These are phyloP conservation scores for Auricularia heimuer DNA, from an alignment of 768 basidiomycete species.

Conservation along the genomic window DNA sequence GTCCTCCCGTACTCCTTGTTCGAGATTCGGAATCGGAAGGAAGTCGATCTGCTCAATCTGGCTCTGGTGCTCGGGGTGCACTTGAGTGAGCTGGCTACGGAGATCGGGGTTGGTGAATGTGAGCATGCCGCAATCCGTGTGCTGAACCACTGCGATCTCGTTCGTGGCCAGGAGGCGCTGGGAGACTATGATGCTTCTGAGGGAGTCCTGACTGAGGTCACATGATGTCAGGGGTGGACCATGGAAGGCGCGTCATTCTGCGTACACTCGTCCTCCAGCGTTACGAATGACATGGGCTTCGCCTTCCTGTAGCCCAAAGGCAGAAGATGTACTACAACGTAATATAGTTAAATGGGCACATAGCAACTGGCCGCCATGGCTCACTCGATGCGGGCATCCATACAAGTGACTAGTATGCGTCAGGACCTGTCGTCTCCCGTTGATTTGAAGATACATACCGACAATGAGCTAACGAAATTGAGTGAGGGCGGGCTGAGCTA, in stretches of 20 bases:
- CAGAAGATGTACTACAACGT: conserved; percentile 38
- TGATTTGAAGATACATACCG: neutral
- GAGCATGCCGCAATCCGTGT: conserved; percentile 67
- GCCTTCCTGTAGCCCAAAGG: conserved; percentile 54
- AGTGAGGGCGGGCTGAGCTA: neutral
- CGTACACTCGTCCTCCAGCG: conserved; percentile 58
- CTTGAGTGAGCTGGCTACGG: conserved; percentile 38
- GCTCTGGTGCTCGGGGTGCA: conserved; percentile 24
- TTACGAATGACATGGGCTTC: conserved; percentile 68
- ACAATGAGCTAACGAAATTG: neutral
- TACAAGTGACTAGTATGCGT: conserved; percentile 39
- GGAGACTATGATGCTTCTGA: conserved; percentile 60
- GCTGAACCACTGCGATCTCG: conserved; percentile 60
- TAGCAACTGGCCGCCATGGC: neutral
- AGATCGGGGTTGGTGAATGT: conserved; percentile 46
- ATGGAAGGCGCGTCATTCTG: conserved; percentile 5
- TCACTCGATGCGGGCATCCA: conserved; percentile 66
- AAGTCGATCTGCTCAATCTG: conserved; percentile 42
- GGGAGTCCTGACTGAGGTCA: conserved; percentile 42
- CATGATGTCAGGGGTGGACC: neutral
- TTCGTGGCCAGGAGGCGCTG: conserved; percentile 63
- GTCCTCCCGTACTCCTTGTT: conserved; percentile 47
- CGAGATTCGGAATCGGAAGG: conserved; percentile 41
- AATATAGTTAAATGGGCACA: conserved; percentile 4
- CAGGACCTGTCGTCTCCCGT: neutral